Base-by-base conservation (phyloP, 2,329 filamentous ascomycete genomes). In the Aureobasidium uvarum region DNA sequence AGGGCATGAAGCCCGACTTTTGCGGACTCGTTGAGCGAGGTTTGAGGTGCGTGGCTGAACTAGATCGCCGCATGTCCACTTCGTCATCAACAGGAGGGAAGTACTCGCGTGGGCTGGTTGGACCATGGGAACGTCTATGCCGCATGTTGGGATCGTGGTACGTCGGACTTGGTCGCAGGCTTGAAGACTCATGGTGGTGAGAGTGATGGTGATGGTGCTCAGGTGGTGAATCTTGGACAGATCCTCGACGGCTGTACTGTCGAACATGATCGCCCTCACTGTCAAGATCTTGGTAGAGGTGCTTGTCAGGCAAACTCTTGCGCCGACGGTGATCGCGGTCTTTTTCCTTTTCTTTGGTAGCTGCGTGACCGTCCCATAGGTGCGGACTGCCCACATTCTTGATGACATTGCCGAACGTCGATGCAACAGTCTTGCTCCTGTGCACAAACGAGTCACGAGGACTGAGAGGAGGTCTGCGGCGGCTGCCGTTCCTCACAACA, bases 1-100 rank as follows among this genome's bases (percentile, higher is more conserved):
- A 80, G 2, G 81, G 81, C 6, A 73, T 77, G 68, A 81, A 83
- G 0, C 75, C 71, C 28, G 67, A 69, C 2, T 73, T 71, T 54
- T 33, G 31, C 50, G 64, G 66, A 65, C 64, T 55, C 65, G 60
- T 43, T 23, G 71, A 64, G 48, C 63, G 45, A 51, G 62, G 67
- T 39, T 59, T 66, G 68, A 41, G 71, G 67, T 66, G 60, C 46
- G 69, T 64, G 48, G 65, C 65, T 45, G 67, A 68, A 65, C 48
- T 66, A 58, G 54, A 62, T 23, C 55, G 48, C 6, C 66, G 67
- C 33, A 67, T 58, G 39, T 63, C 64, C 18, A 60, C 65, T 2
- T 59, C 63, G 6, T 64, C 48, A 33, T 68, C 66, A 18, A 66
- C 63, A n/a, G 68, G 68, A 36, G 67, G 65, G 59, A 72, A 72